Evolutionary conservation across 345 rosid genomes (phyloP).

Genomic region (Camelina hispida): DNA sequence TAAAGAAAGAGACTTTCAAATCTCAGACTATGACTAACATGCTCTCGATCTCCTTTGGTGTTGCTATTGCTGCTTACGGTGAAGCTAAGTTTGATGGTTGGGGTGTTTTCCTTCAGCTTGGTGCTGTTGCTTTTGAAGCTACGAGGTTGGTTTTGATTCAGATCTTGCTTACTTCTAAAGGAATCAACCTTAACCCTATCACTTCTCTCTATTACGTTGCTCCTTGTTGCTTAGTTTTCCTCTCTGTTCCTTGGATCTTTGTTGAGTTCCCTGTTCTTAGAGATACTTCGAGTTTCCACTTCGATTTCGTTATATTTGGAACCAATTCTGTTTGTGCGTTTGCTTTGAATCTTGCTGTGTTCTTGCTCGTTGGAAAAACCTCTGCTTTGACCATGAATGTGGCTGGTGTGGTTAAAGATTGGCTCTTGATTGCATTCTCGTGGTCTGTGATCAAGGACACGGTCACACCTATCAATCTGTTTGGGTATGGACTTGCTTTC

Average conservation of each 20-base stretch:
- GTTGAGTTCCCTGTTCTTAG: constrained; percentile 77
- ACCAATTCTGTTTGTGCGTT: constrained; percentile 91
- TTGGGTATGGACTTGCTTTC: constrained; percentile 87
- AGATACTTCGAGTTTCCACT: constrained; percentile 81
- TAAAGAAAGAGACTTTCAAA: constrained; percentile 71
- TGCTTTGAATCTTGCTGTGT: constrained; percentile 92
- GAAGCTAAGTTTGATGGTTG: constrained; percentile 88
- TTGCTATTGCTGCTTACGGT: constrained; percentile 83
- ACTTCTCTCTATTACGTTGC: constrained; percentile 88
- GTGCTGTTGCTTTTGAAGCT: constrained; percentile 93
- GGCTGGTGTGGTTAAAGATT: constrained; percentile 96
- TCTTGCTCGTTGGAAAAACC: constrained; percentile 93
- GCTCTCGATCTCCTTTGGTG: constrained; percentile 74
- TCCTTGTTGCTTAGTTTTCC: constrained; percentile 84
- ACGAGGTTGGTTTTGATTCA: constrained; percentile 92
- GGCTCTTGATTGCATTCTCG: constrained; percentile 92
- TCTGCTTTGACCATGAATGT: constrained; percentile 98
- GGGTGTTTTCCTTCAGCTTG: constrained; percentile 91
- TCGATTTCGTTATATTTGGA: constrained; percentile 85
- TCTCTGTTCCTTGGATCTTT: constrained; percentile 85
- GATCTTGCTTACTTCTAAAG: constrained; percentile 88
- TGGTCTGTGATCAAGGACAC: constrained; percentile 98
- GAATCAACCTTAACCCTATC: constrained; percentile 81
- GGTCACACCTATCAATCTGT: constrained; percentile 78
- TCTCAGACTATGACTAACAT: constrained; percentile 79